Evolutionary conservation across 345 rosid species (phyloP), one percentile per base, ranked within the genome.

Genomic region (Zanthoxylum bungeanum): DNA sequence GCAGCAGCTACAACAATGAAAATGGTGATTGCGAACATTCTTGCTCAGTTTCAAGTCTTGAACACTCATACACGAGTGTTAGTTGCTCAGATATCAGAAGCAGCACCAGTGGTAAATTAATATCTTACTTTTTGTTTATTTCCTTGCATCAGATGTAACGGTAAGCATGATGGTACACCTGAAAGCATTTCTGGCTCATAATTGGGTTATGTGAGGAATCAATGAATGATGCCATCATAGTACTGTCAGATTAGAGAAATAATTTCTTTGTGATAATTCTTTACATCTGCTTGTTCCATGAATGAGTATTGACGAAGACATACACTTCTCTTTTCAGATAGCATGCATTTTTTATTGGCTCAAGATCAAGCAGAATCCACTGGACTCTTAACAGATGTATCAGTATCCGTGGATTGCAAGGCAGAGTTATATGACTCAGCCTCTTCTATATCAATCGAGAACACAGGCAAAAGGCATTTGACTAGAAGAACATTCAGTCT

Each of bases 1-100:
- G 77, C 74, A 78, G 77, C 74, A 80, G 87, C 87, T 64, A 76
- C 47, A 72, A 77, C 80, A 78, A 75, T 33, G 84, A 73, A 70
- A 56, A 77, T 69, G 73, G 81, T 63, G 85, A 77, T 73, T 66
- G n/a, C 68, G 77, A n/a, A 61, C 66, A 59, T 72, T 76, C 79
- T 28, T 65, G 72, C 51, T 72, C 71, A 1, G 60, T 70, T 80
- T 83, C 87, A 58, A 78, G 71, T 68, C 83, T 78, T 64, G 91
- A 89, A 77, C 77, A 82, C 63, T 81, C 81, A 57, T 68, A 71
- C 9, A 69, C 69, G 25, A 75, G 77, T 65, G 77, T 60, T 50
- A 74, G 82, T 68, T 85, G 76, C 83, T 78, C 85, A 40, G 81
- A 73, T 68, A 57, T 69, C 70, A 75, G 70, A 47, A 73, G 71